Evolutionary conservation across 257 asterid species (phyloP), one percentile per base, ranked within the genome.

Genomic region (Solanum pinnatisectum): DNA sequence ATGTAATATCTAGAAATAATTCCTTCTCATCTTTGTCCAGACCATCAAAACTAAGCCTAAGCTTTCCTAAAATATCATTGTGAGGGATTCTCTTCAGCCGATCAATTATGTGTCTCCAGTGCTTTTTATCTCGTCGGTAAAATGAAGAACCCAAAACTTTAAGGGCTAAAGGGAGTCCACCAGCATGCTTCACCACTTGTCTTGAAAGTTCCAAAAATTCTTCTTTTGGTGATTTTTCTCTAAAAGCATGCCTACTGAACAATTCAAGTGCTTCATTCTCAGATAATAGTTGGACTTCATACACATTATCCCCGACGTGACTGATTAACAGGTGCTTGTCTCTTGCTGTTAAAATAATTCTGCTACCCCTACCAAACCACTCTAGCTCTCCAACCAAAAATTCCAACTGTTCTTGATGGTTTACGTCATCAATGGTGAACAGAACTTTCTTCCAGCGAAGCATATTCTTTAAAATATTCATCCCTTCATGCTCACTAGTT

Each of bases 281-380:
- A 42, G 49, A 42, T 42, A 42, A 42, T 42, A 42, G 49, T 42
- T 42, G 49, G 49, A 42, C 44, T 40, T 40, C 13, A 40, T 73
- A 76, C 18, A 27, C 67, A 0, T 87, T 14, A 87, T 76, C 37
- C 49, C 4, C 74, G 2, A 56, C 65, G 8, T 32, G 86, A 22
- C 23, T 16, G 14, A 18, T 56, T 35, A 87, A 6, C 0, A 87
- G 15, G 11, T 60, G 56, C 22, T 7, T 77, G 67, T 87, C 84
- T 39, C 88, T 76, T 23, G 88, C 10, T 3, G 88, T 87, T 10
- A 87, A 56, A 13, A 87, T 4, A n/a, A 87, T 18, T 87, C 44
- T 46, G 10, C 88, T 87, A 59, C 88, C 88, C 30, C 0, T 40
- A 0, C 88, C 88, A 74, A 87, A 87, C 85, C 88, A 87, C 2